Evolutionary conservation across 2,329 filamentous ascomycete species (phyloP), one percentile per base, ranked within the genome.

Genomic region (Ceratocystiopsis brevicomis): DNA sequence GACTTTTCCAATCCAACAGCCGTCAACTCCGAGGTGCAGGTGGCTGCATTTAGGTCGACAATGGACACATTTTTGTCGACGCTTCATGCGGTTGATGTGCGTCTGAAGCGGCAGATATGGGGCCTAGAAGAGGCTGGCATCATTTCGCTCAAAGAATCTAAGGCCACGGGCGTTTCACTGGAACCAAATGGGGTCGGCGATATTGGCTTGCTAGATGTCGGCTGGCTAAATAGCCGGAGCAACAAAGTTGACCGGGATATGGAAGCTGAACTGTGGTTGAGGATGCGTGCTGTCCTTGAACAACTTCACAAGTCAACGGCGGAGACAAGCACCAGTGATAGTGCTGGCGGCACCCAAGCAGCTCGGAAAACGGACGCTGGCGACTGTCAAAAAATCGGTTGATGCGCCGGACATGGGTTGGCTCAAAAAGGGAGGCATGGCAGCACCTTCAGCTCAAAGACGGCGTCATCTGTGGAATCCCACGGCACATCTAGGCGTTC

Each of bases 161-260:
- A 36, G 35, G 16, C 50, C 3, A 37, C 40, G 0, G 47, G 43
- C 3, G 40, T 45, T 17, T 63, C 64, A 11, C 51, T 73, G 50
- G 62, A 74, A 56, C 66, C 76, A 36, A 63, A 73, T 38, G 72
- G 68, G 36, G 60, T 65, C 45, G 73, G 66, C 18, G 66, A 65
- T 52, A 69, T 75, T 33, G 72, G 71, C 11, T 64, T 62, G 25
- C 65, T 95, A 43, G 87, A 95, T 56, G 78, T 92, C 14, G 87
- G 87, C 32, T 88, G 82, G 74, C 61, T 96, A 53, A 96, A 95
- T 56, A 87, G 83, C 53, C 72, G 84, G 45, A 84, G 82, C 48
- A 80, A 82, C 49, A 79, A 79, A 49, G 81, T 92, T 18, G 83
- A 83, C 45, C 73, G 78, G 53, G 80, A 84, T 49, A 90, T 88